Evolutionary conservation across 2,329 filamentous ascomycete species (phyloP).

Genomic region (Didymella pomorum): DNA sequence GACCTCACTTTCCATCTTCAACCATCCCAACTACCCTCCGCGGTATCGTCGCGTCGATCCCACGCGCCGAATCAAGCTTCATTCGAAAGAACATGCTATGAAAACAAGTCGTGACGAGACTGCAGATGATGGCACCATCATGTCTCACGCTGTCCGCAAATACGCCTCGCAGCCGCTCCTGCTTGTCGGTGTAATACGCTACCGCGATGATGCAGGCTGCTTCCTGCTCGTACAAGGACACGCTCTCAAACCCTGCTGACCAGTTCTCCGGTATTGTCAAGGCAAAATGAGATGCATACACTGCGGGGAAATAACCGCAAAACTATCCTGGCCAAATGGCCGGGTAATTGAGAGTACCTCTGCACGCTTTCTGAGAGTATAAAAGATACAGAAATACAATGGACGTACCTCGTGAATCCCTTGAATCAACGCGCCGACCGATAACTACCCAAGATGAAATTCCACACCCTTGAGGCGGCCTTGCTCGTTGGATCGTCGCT

Average conservation of each 20-base stretch:
- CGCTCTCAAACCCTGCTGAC: constrained; percentile 7
- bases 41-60: constrained; percentile 4
- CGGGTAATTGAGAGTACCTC: constrained; percentile 14
- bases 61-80: background rate
- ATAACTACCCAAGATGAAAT: constrained; percentile 20
- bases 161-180: background rate
- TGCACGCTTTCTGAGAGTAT: background rate
- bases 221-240: constrained; percentile 9
- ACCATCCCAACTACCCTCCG: background rate
- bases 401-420: background rate
- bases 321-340: constrained; percentile 6
- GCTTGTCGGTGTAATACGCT: background rate
- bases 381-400: constrained; percentile 1
- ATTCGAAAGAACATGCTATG: background rate
- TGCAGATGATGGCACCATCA: background rate
- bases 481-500: constrained; percentile 29
- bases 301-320: constrained; percentile 23
- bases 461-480: constrained; percentile 22
- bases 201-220: constrained; percentile 5
- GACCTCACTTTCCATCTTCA: background rate
- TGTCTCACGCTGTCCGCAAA: background rate
- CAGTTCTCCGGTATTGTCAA: constrained; percentile 8
- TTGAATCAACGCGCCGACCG: background rate
- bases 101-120: background rate
- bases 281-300: constrained; percentile 16